Evolutionary conservation across 768 basidiomycete genomes (phyloP).

Genomic region (Russula foetens): DNA sequence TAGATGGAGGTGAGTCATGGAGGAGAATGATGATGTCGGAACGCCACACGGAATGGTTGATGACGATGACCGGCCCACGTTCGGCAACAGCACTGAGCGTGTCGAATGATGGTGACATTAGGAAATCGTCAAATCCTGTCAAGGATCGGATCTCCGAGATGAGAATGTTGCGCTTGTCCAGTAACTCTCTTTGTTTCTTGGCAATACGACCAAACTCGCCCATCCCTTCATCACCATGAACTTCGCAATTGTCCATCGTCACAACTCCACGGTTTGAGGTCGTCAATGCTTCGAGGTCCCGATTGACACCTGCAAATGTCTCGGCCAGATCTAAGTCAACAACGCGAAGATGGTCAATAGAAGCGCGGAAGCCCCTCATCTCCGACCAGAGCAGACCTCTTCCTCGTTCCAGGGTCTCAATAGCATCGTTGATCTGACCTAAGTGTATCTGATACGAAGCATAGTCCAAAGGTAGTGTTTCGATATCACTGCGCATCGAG

Average conservation of each 20-base stretch:
- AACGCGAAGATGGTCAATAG: not conserved
- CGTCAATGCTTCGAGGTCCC: not conserved
- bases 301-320: too few species aligned
- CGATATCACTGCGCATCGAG: not conserved
- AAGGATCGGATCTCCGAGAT: not conserved
- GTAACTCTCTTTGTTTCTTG: not conserved
- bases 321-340: not conserved
- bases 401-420: not conserved
- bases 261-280: not conserved
- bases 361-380: not conserved
- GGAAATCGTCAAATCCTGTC: not conserved
- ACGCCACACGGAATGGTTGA: not conserved
- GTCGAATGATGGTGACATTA: not conserved
- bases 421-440: not conserved
- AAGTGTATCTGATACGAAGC: not conserved
- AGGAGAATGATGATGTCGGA: not conserved
- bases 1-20: not conserved
- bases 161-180: not conserved
- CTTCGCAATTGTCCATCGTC: not conserved
- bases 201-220: not conserved
- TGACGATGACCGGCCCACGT: not conserved
- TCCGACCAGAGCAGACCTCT: not conserved
- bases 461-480: not conserved
- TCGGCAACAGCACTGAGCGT: not conserved
- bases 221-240: not conserved